These are phyloP conservation scores for Phyllosticta citribraziliensis DNA, from an alignment of 2,329 filamentous ascomycete species.

Conservation along the genomic window DNA sequence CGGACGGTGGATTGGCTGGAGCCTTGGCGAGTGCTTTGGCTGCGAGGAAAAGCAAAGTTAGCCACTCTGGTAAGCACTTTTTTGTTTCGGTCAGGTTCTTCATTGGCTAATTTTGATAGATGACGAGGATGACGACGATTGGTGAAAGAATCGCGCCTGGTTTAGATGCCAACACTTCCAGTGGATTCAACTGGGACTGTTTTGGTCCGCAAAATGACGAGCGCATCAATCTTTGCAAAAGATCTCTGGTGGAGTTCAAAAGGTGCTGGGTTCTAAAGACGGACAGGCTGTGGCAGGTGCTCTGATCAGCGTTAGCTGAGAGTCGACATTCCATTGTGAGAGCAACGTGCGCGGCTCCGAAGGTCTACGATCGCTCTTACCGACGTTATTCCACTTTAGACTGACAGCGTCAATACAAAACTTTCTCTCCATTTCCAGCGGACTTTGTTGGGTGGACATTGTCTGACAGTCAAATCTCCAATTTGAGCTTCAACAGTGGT, in stretches of 20 bases:
- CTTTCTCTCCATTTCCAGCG: neutral
- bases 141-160: constrained; percentile 32
- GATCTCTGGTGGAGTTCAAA: neutral
- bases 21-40: constrained; percentile 72
- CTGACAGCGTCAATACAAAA: neutral
- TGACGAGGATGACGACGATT: constrained; percentile 69
- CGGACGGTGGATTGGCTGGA: constrained; percentile 32
- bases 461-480: neutral
- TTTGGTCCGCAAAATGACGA: neutral
- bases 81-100: neutral
- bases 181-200: neutral
- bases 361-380: neutral
- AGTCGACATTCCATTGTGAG: neutral
- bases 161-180: too few species aligned
- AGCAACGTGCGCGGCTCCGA: neutral
- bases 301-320: neutral
- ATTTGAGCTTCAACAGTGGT: neutral
- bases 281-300: neutral
- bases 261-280: neutral
- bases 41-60: constrained; percentile 85
- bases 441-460: neutral
- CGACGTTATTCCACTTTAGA: neutral
- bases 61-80: constrained; percentile 66
- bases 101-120: constrained; percentile 41
- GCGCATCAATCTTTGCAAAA: neutral